Percentiles rank a stretch among this genome's conserved stretches.
These are phyloP conservation scores for Cercospora sesami DNA, from an alignment of 2,329 filamentous ascomycete genomes.

Conservation along the genomic window DNA sequence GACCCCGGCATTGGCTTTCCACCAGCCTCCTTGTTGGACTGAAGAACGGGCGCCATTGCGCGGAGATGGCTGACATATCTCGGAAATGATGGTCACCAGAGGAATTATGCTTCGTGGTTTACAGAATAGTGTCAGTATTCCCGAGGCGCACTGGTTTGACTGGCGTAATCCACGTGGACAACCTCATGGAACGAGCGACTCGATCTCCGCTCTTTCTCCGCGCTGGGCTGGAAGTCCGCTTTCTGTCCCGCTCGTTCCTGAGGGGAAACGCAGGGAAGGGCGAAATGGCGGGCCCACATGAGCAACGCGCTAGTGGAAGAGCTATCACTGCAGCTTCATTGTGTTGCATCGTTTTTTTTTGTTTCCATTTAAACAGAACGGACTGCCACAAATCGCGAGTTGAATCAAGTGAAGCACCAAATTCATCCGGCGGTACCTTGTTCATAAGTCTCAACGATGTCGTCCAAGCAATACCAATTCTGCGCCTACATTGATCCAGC, in stretches of 20 bases:
- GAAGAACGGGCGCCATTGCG: not conserved
- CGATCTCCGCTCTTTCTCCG: not conserved
- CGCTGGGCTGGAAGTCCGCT: not conserved
- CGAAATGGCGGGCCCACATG: not conserved
- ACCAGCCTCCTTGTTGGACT: not conserved
- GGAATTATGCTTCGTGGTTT: not conserved
- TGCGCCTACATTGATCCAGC: constrained; percentile 7
- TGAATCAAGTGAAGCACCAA: not conserved
- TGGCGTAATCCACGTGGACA: not conserved
- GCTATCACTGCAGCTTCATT: not conserved
- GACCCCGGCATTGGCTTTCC: not conserved
- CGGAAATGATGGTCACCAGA: not conserved
- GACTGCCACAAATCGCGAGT: not conserved
- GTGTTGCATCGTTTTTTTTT: not conserved
- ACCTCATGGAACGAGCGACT: not conserved
- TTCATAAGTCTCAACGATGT: not conserved
- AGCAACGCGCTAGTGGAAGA: not conserved
- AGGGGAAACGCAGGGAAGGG: not conserved
- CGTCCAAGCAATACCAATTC: not conserved
- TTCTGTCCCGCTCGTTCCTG: not conserved
- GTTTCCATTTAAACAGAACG: not conserved
- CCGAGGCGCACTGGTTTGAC: not conserved
- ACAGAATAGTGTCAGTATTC: not conserved
- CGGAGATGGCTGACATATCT: not conserved
- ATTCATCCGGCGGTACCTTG: rapidly evolving